Percentiles rank a stretch among this genome's conserved stretches.
Conservation (phyloP, 495 filamentous ascomycete genomes). For the Aspergillus cristatus region DNA sequence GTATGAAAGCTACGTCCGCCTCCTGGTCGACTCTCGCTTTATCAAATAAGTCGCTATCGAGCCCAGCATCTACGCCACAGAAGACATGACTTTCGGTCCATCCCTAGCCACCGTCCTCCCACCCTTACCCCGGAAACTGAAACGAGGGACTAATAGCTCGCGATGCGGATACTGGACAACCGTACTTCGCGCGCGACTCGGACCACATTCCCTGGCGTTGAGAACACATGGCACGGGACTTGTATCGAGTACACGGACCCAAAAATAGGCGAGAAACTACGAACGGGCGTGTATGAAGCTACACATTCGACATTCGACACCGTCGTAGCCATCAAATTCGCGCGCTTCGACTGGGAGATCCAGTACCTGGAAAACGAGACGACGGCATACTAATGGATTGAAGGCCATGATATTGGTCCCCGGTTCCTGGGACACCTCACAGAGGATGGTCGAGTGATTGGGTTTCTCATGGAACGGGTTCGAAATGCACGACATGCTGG, state of each 20-base stretch:
- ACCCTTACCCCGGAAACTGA: slow-evolving; percentile 15
- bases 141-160: slow-evolving; percentile 12
- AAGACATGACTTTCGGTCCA: no score
- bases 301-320: neutral
- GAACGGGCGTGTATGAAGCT: no score
- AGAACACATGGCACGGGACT: slow-evolving; percentile 9
- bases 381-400: slow-evolving; percentile 30
- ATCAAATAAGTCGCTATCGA: no score
- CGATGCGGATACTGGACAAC: slow-evolving; percentile 2
- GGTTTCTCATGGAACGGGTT: slow-evolving; percentile 34
- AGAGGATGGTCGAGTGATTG: slow-evolving; percentile 35
- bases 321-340: slow-evolving; percentile 29
- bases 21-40: no score
- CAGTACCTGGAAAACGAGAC: slow-evolving; percentile 34
- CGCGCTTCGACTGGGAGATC: slow-evolving; percentile 31
- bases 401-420: slow-evolving; percentile 26
- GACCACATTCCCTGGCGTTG: slow-evolving; percentile 10
- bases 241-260: slow-evolving; percentile 4
- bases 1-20: no score
- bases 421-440: slow-evolving; percentile 35
- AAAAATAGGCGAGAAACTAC: no score
- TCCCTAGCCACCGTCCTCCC: no score
- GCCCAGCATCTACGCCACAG: no score
- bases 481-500: slow-evolving; percentile 17
- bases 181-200: neutral